Base-by-base conservation (phyloP, 768 basidiomycete genomes). In the Gloeophyllum trabeum region DNA sequence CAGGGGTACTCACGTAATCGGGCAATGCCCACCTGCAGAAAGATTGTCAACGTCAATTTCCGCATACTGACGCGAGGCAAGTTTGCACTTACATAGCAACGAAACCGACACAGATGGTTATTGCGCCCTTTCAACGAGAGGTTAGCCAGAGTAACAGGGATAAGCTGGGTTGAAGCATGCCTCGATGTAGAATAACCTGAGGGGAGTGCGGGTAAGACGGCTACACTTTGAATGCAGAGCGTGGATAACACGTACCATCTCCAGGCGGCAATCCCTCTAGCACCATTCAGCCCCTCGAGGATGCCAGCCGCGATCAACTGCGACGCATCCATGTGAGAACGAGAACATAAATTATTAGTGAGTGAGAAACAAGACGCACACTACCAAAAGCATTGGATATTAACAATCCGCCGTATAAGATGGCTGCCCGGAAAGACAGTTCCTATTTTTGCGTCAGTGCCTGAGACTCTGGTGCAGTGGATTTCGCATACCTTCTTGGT, bases 221-320 rank as follows among this genome's bases (percentile, higher is more conserved):
- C 21, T 34, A 39, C 20, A 43, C 44, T 14, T 43, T 20, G 19
- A 4, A 25, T 21, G 14, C 22, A 25, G 22, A 24, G 3, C 12
- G 23, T 34, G 13, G 42, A 10, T 20, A 4, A 3, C 0, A 14
- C n/a, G 6, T 16, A 76, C 78, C 76, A 86, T 64, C 78, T 53
- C 83, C 83, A 86, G 6, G 79, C 81, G 22, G 75, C 54, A 32
- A 81, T 76, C 1, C 81, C 82, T 3, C 71, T 61, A 40, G 65
- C 67, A 1, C 79, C 81, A 46, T 87, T 71, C 81, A 86, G 80
- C 34, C 66, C 69, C 1, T 66, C 61, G 13, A 89, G 65, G 42
- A 86, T 80, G 7, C 79, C 83, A n/a, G 82, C 82, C 13, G 81
- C 85, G 51, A 85, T 73, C 5, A 84, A 54, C 75, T 81, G 45